These are phyloP conservation scores for Diaporthe vaccinii DNA, from an alignment of 2,329 filamentous ascomycete species.

Conservation along the genomic window DNA sequence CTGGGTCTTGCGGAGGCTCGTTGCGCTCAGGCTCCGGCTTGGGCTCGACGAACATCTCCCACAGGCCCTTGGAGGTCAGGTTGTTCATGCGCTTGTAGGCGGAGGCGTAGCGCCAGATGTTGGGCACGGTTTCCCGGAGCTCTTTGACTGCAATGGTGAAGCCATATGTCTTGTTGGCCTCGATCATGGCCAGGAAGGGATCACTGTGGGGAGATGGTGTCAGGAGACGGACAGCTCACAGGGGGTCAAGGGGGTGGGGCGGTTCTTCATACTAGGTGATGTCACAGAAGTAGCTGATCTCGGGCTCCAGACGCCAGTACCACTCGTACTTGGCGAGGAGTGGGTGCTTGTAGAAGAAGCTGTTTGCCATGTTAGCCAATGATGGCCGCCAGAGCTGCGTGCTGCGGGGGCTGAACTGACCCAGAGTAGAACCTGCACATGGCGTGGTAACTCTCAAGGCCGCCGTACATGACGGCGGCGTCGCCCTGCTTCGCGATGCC, in stretches of 20 bases:
- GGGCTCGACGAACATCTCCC: conserved; percentile 98
- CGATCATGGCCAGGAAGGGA: conserved; percentile 95
- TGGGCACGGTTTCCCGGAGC: conserved; percentile 95
- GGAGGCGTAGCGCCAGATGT: conserved; percentile 98
- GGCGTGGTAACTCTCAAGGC: conserved; percentile 97
- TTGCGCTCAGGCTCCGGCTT: conserved; percentile 70
- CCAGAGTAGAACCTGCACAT: conserved; percentile 99
- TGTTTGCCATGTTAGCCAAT: conserved; percentile 47
- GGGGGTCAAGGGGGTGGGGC: neutral
- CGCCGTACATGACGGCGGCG: conserved; percentile 98
- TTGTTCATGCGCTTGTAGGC: conserved; percentile 96
- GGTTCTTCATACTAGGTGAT: conserved; percentile 84
- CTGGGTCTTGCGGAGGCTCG: conserved; percentile 70
- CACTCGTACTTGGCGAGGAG: conserved; percentile 97
- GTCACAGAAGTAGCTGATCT: conserved; percentile 99
- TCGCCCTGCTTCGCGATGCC: conserved; percentile 98
- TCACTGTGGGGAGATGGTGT: conserved; percentile 68
- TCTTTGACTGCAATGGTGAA: conserved; percentile 99
- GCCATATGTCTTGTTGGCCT: conserved; percentile 96
- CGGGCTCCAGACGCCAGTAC: conserved; percentile 99
- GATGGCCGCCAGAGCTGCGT: too few relatives aligned
- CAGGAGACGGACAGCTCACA: neutral
- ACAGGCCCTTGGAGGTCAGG: conserved; percentile 89
- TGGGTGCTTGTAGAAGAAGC: conserved; percentile 98
- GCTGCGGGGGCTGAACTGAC: conserved; percentile 63